Evolutionary conservation across 192 early-diverging fungal species (phyloP).

Genomic region (Diversispora eburnea): DNA sequence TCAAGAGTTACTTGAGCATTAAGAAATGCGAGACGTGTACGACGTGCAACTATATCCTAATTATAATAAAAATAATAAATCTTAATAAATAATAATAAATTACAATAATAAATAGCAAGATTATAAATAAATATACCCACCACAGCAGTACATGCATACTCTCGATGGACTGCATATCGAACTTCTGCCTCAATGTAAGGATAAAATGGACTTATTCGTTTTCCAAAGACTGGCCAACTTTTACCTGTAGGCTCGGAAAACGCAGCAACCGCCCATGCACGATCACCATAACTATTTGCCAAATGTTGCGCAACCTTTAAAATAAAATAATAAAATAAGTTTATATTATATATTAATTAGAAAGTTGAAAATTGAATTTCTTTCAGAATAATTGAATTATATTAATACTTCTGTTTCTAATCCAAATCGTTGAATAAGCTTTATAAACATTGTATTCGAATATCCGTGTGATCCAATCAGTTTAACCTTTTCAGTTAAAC

Average conservation of each 20-base stretch:
- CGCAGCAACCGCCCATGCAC: conserved; percentile 89
- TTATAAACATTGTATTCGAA: conserved; percentile 91
- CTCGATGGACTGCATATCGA: conserved; percentile 83
- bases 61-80: conserved; percentile 1
- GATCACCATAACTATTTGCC: conserved; percentile 88
- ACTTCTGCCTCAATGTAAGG: conserved; percentile 96
- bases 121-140: conserved; percentile 27
- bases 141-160: conserved; percentile 90
- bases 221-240: conserved; percentile 79
- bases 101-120: neutral
- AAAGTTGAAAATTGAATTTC: neutral
- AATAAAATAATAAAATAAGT: neutral
- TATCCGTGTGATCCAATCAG: conserved; percentile 87
- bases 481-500: conserved; percentile 70
- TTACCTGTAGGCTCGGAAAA: conserved; percentile 69
- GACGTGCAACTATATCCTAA: conserved; percentile 86
- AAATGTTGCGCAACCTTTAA: conserved; percentile 78
- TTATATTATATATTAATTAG: neutral
- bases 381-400: no score
- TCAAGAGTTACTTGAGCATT: conserved; percentile 89
- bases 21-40: conserved; percentile 88
- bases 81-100: neutral
- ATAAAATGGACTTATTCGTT: conserved; percentile 72
- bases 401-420: conserved; percentile 70
- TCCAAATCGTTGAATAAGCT: conserved; percentile 93